A percentile compares a stretch with the other conserved stretches of the same genome.
Evolutionary conservation across 768 basidiomycete species (phyloP).

Genomic region (Lactarius hatsudake): DNA sequence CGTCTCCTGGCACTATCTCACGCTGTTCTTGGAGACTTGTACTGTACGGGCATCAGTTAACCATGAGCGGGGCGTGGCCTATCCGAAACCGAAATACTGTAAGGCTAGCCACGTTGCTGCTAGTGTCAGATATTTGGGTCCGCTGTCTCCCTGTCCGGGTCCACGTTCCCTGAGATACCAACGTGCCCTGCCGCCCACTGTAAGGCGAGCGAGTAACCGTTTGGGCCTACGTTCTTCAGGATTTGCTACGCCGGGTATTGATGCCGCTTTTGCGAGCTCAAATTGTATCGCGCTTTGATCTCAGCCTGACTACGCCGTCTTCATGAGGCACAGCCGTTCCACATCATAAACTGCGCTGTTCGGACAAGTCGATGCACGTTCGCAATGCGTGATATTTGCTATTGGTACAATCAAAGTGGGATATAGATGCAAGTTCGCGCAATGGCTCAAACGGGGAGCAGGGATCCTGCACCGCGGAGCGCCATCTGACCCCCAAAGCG

Average conservation of each 20-base stretch:
- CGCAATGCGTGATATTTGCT: not conserved
- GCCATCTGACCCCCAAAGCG: constrained; percentile 78
- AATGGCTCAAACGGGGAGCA: constrained; percentile 65
- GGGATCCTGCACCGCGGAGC: constrained; percentile 76
- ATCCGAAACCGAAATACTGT: not conserved
- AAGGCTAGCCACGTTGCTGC: not conserved
- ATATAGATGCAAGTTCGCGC: constrained; percentile 1
- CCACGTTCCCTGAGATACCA: not conserved
- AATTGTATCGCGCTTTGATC: not conserved
- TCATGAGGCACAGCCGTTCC: not conserved
- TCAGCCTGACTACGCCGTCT: not conserved
- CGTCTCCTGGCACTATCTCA: not conserved
- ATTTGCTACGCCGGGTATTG: not conserved
- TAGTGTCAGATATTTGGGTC: not conserved
- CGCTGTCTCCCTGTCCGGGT: not conserved
- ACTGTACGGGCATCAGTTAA: not conserved
- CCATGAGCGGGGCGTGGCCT: not conserved
- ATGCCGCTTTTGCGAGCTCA: not conserved
- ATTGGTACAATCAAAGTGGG: constrained; percentile 16
- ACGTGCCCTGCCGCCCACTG: not conserved
- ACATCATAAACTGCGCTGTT: not conserved
- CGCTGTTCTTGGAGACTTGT: not conserved
- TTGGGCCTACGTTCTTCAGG: not conserved
- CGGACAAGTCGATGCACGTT: not conserved
- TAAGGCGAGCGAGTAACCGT: not conserved